These are phyloP conservation scores for Pythium utonaiense DNA, from an alignment of 352 stramenopile species.

Conservation along the genomic window DNA sequence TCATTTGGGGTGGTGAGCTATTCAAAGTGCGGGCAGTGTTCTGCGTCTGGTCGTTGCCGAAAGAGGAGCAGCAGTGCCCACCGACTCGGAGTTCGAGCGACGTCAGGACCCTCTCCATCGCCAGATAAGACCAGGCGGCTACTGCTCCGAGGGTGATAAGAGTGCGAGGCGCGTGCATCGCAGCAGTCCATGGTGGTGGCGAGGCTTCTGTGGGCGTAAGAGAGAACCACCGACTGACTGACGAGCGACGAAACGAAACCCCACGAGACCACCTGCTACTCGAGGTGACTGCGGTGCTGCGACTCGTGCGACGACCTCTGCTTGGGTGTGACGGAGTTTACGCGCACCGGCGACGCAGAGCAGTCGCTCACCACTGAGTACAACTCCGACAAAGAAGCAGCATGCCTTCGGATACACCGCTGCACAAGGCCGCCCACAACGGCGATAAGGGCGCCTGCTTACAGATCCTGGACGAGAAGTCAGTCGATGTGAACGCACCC, in stretches of 20 bases:
- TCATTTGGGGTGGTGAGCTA: not conserved
- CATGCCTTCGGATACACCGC: slow-evolving; percentile 87
- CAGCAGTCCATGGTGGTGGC: not conserved
- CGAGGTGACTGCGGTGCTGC: not conserved
- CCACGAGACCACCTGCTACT: not conserved
- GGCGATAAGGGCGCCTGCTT: slow-evolving; percentile 85
- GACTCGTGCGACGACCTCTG: not conserved
- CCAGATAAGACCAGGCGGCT: not conserved
- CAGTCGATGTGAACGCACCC: slow-evolving; percentile 84
- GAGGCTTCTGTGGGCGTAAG: not conserved
- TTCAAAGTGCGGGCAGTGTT: not conserved
- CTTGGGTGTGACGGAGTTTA: not conserved
- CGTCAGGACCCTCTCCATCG: not conserved
- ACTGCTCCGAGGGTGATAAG: not conserved
- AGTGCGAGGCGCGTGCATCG: slow-evolving; percentile 1
- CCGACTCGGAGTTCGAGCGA: too few relatives aligned
- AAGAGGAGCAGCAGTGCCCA: not conserved
- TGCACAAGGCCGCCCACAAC: slow-evolving; percentile 90
- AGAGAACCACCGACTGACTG: not conserved
- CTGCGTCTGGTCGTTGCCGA: not conserved
- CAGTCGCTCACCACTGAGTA: not conserved
- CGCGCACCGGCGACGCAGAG: not conserved
- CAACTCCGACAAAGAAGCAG: not conserved
- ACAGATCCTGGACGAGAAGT: slow-evolving; percentile 86
- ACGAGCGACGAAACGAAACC: not conserved